Evolutionary conservation across 1,284 basidiomycete species (phyloP), one percentile per base, ranked within the genome.

Genomic region (Cystobasidium pallidum): DNA sequence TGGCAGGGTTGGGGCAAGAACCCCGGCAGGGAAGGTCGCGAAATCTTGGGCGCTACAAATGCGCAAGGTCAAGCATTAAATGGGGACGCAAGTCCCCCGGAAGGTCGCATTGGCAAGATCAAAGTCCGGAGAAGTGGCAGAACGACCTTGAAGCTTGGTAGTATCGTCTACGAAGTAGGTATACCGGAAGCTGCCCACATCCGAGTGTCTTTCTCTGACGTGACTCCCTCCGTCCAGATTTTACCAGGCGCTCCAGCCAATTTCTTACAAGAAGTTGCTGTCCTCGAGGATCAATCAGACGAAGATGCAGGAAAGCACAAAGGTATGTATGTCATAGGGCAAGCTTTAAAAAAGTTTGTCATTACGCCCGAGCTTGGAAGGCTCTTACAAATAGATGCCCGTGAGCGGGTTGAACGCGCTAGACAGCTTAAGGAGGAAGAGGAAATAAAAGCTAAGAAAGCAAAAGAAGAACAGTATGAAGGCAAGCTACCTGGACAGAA

Each of bases 261-360:
- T 10, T 79, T 79, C 73, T 55, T 79, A 15, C 78, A 79, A 51
- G 77, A 79, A 63, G 72, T 79, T 26, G 77, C 75, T 21, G 66
- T 78, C 47, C 47, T 78, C 36, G 74, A 76, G 54, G 59, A 73
- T 39, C 21, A 30, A 6, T 52, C 62, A 21, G 47, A 66, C 54
- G 21, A 61, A 39, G 52, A 49, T 51, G 26, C 36, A 24, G 61
- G 66, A 54, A 30, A 34, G 45, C 24, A 41, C 47, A 49, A 73
- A 71, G 63, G 52, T 61, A 39, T 73, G 67, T 72, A 72, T 73
- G 67, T 78, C 41, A 73, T 79, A 67, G 78, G 77, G 8, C 78
- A 79, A 68, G 75, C 76, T 45, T 36, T 32, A 52, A 76, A 76
- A 49, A 79, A 79, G 71, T 79, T 78, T 62, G 61, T 79, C 52